Evolutionary conservation across 78 protist species (phyloP), one percentile per base, ranked within the genome.

Genomic region (Trichosphaerium sp.): DNA sequence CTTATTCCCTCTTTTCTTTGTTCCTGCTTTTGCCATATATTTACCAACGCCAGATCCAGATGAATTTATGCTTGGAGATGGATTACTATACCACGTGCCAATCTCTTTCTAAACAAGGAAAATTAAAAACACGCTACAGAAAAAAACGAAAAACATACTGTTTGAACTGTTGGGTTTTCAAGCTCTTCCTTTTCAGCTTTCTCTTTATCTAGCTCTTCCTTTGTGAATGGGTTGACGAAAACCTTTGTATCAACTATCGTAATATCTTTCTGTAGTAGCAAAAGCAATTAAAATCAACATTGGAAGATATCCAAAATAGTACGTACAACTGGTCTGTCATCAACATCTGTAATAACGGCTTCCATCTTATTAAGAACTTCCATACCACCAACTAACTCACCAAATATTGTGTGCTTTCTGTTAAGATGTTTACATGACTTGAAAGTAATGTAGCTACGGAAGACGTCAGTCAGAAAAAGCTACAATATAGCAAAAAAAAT

Each of bases 401-500:
- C 93, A 74, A 88, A 88, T 26, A 88, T 57, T 0, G 93, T 73
- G 75, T 88, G 93, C 54, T 80, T 74, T 23, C 54, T 21, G 57
- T 88, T 82, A 1, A 88, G 71, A 48, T 82, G 89, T 21, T 41
- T 28, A 34, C 67, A n/a, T 0, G 85, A 29, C 39, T 67, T 65
- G 35, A 62, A 80, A 11, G 93, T 82, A 29, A 88, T 64, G 57
- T 83, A 88, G 61, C 76, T 71, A 66, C 15, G 10, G 32, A 15
- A 41, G 21, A 6, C 59, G 10, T 54, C 59, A 35, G 11, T 12
- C 32, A 12, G 11, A 34, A 32, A 54, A 54, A 62, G 31, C 44
- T 23, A 8, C 14, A 28, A 57, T 11, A 57, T 8, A 10, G 64
- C 44, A 11, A 23, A n/a, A n/a, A n/a, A n/a, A n/a, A n/a, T n/a